Base-by-base conservation (phyloP, 768 basidiomycete species). In the Suillus occidentalis region DNA sequence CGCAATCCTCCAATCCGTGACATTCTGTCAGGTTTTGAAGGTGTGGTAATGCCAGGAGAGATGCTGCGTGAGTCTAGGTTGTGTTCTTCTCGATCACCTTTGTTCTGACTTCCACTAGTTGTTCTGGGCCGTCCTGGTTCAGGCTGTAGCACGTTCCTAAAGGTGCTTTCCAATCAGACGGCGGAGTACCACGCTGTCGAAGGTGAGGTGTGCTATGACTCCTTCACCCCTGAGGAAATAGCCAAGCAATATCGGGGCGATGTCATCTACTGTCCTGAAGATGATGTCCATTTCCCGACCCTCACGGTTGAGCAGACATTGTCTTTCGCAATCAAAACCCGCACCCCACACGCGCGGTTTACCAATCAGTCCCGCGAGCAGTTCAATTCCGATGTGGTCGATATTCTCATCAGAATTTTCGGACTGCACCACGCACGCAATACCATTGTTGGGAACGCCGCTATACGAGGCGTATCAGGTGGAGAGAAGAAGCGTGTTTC, bases 371-470 rank as follows among this genome's bases (percentile, higher is more conserved):
- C 87, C 7, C 79, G 85, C 49, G 83, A 86, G 63, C 80, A 88
- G 28, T 90, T 88, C 66, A 79, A 85, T 64, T 73, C 77, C 0
- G 75, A 84, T 67, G 82, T 93, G 18, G 81, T 86, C 40, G 83
- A 89, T 22, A 82, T 87, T 70, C 79, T 91, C 64, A 80, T 95
- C 28, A 82, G 84, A 53, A 89, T 94, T 85, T 87, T 96, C 64
- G 94, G 94, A 71, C 91, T 97, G 71, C 81, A 83, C 8, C 93
- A 96, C 77, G 95, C 93, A 1, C 71, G 77, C 60, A 77, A 85
- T 63, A 96, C 94, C 6, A 86, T 91, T 0, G 88, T 97, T 47
- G 95, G 95, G 0, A 88, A 95, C 72, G 94, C 92, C 65, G 93
- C 91, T 70, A 89, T 97, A 10, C 89, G 89, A 18, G 90, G 91